phyloP scores from a whole-genome alignment of 192 early-diverging fungal species.

The Allomyces macrogynus region DNA sequence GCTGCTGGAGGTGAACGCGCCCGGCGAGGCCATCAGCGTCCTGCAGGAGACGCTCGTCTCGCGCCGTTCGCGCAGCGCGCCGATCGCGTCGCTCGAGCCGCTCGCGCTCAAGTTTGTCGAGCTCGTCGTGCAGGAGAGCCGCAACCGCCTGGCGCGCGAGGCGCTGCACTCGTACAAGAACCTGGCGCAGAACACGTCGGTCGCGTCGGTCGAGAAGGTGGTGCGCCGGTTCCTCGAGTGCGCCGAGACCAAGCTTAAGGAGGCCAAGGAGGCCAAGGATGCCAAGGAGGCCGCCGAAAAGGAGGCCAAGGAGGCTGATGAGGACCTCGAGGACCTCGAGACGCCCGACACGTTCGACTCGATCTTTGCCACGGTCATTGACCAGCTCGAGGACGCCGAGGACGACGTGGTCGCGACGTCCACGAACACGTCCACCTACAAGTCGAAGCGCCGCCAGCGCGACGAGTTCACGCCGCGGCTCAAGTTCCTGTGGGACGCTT shows the following conservation, averaged over 20 bases:
- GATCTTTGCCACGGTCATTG: constrained; percentile 83
- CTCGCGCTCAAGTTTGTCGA: constrained; percentile 85
- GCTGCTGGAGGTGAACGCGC: constrained; percentile 66
- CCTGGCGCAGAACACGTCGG: constrained; percentile 86
- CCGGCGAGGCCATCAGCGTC: constrained; percentile 58
- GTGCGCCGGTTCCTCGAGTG: constrained; percentile 71
- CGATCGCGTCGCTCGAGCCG: constrained; percentile 65
- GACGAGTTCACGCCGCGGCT: constrained; percentile 97
- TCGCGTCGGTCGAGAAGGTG: constrained; percentile 68
- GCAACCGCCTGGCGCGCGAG: constrained; percentile 85
- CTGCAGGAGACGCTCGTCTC: constrained; percentile 83
- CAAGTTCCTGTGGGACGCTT: constrained; percentile 99
- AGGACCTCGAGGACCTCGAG: constrained; percentile 82
- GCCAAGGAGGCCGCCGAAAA: constrained; percentile 40
- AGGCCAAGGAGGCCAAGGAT: constrained; percentile 81
- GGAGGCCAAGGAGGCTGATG: constrained; percentile 71
- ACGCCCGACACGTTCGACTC: constrained; percentile 92
- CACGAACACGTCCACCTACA: neutral
- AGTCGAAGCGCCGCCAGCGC: constrained; percentile 33
- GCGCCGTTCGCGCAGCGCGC: constrained; percentile 65
- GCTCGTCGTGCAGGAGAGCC: constrained; percentile 64
- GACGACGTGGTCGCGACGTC: neutral
- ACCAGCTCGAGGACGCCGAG: constrained; percentile 62
- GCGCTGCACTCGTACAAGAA: constrained; percentile 95
- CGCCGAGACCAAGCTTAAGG: constrained; percentile 65